Conservation (phyloP, 108 stramenopile species). For the Aurantiochytrium sp. region DNA sequence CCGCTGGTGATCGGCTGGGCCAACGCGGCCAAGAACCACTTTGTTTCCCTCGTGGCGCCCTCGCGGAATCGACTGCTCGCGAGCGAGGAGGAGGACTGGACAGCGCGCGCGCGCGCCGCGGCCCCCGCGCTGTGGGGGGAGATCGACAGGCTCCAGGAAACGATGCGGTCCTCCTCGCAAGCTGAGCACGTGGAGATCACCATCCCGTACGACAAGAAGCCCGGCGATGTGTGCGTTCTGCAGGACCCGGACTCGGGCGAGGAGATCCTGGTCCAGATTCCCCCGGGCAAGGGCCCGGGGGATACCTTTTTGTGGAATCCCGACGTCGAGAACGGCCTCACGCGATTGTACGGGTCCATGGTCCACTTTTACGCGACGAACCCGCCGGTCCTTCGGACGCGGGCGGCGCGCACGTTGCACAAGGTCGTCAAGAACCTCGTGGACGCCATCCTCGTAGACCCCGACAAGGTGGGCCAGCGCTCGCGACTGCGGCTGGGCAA, state of each 20-base stretch:
- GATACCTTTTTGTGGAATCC: constrained; percentile 3
- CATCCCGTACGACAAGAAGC: neutral
- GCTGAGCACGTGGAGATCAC: neutral
- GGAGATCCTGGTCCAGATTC: neutral
- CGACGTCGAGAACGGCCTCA: neutral
- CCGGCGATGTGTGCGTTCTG: constrained; percentile 18
- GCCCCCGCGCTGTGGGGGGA: neutral
- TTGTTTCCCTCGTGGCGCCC: neutral
- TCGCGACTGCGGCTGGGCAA: neutral
- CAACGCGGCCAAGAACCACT: neutral
- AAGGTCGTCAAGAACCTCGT: neutral
- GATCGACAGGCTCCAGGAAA: neutral
- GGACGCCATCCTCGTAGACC: neutral
- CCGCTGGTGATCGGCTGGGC: constrained; percentile 25
- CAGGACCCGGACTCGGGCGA: constrained; percentile 20
- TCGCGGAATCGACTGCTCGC: neutral
- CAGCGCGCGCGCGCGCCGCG: neutral
- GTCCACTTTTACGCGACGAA: constrained; percentile 2
- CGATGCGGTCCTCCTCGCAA: neutral
- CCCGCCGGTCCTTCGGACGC: neutral
- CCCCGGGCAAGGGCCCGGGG: neutral
- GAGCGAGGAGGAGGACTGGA: neutral
- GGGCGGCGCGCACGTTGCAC: neutral
- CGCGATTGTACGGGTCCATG: neutral
- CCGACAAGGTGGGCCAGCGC: neutral